These are phyloP conservation scores for Neurospora cerealis DNA, from an alignment of 495 filamentous ascomycete genomes.

Conservation along the genomic window DNA sequence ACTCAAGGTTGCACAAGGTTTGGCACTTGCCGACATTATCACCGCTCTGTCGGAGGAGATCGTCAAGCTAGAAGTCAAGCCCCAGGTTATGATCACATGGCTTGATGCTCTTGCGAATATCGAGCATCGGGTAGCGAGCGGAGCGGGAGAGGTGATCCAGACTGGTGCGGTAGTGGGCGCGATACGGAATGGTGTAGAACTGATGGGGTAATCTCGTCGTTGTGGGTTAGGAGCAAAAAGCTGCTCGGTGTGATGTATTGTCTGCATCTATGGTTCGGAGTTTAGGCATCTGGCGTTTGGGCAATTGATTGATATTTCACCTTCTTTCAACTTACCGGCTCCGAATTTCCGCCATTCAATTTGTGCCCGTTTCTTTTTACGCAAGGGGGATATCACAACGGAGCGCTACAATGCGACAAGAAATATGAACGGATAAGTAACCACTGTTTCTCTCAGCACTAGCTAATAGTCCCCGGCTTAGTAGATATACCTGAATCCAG, in stretches of 20 bases:
- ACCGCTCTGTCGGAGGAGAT: conserved; percentile 76
- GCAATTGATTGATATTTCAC: neutral
- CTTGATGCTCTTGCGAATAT: conserved; percentile 85
- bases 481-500: conserved; percentile 13
- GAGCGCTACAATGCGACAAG: neutral
- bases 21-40: conserved; percentile 89
- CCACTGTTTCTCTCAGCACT: neutral
- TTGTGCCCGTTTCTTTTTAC: neutral
- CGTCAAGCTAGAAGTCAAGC: conserved; percentile 70
- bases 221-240: neutral
- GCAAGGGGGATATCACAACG: neutral
- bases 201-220: conserved; percentile 34
- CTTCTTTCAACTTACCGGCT: neutral
- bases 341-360: neutral
- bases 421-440: neutral
- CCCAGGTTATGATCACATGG: conserved; percentile 83
- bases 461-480: neutral
- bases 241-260: neutral
- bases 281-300: neutral
- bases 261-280: neutral
- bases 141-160: conserved; percentile 82
- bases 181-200: conserved; percentile 74
- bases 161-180: conserved; percentile 88
- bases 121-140: conserved; percentile 81
- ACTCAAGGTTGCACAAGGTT: conserved; percentile 75